These are phyloP conservation scores for Elongisporangium anandrum DNA, from an alignment of 352 stramenopile genomes.

Conservation along the genomic window DNA sequence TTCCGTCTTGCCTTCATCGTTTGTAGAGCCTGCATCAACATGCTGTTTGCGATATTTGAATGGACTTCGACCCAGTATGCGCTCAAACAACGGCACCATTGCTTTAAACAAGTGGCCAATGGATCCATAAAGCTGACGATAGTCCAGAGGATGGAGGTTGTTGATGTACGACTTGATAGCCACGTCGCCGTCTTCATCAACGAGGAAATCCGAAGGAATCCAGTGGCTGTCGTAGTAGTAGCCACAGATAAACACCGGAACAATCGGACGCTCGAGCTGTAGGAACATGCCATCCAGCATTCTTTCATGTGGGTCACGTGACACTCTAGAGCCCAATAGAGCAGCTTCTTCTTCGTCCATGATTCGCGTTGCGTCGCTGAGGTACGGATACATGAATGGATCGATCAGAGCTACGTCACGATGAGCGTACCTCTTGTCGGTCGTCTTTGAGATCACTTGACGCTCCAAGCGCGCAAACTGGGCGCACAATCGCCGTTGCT, in stretches of 20 bases:
- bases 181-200: background rate
- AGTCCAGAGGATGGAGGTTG: background rate
- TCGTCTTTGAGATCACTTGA: background rate
- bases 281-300: background rate
- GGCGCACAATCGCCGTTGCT: background rate
- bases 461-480: background rate
- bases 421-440: background rate
- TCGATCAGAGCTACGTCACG: background rate
- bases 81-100: background rate
- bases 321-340: background rate
- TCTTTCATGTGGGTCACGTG: background rate
- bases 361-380: background rate
- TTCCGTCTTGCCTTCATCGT: no score
- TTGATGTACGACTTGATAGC: background rate
- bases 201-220: background rate
- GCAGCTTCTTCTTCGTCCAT: background rate
- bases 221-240: background rate
- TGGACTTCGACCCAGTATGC: background rate
- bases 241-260: background rate
- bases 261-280: background rate
- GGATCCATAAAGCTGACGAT: background rate
- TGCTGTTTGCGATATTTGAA: no score
- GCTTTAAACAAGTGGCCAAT: background rate
- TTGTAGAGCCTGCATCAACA: no score
- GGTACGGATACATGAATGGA: background rate